These are phyloP conservation scores for Sonneratia caseolaris DNA, from an alignment of 345 rosid species.

Conservation along the genomic window DNA sequence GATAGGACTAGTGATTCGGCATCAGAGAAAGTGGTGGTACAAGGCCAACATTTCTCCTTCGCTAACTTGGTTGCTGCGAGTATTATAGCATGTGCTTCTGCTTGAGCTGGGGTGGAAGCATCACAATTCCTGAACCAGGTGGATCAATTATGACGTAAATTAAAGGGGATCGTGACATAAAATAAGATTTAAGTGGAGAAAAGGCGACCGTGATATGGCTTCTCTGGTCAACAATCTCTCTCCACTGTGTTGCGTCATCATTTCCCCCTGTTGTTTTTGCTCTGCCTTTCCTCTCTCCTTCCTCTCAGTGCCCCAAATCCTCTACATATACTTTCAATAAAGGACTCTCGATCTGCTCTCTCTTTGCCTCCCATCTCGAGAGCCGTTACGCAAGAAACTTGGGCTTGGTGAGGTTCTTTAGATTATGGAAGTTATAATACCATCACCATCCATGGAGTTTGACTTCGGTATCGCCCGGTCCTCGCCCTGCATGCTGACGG, in stretches of 20 bases:
- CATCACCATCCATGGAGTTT: constrained; percentile 33
- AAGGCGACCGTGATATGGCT: background rate
- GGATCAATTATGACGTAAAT: no score
- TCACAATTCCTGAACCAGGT: no score
- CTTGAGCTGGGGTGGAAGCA: no score
- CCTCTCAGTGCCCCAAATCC: background rate
- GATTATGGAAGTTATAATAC: constrained; percentile 41
- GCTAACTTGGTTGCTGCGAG: no score
- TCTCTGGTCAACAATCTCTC: background rate
- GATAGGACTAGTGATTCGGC: no score
- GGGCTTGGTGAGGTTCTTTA: background rate
- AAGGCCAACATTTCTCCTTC: no score
- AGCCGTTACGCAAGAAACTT: background rate
- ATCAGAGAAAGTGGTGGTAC: no score
- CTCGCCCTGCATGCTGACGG: constrained; percentile 26
- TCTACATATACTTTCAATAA: background rate
- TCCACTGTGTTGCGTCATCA: background rate
- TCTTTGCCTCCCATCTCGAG: background rate
- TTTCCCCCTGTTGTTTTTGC: background rate
- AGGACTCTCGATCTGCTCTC: background rate
- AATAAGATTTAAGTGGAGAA: background rate
- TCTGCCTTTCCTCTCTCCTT: background rate
- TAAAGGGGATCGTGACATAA: background rate
- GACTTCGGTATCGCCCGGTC: constrained; percentile 38
- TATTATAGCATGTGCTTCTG: no score